A percentile compares a stretch with the other conserved stretches of the same genome.
Evolutionary conservation across 495 filamentous ascomycete genomes (phyloP).

Genomic region (Gamarada debralockiae): DNA sequence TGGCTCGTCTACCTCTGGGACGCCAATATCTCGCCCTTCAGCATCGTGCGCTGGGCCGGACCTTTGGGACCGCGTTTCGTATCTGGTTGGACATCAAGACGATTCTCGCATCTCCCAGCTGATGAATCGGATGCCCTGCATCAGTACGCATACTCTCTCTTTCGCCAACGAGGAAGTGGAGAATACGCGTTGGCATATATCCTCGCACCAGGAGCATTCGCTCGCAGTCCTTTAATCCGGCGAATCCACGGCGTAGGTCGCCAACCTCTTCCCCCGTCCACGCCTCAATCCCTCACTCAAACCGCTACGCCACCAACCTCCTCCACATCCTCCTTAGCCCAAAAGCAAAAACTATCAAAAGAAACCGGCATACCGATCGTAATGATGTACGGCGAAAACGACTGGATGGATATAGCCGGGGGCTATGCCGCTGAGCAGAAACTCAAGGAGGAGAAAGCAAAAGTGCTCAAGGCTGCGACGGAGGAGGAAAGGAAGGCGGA

Average conservation of each 20-base stretch:
- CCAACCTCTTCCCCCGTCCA: slow-evolving; percentile 38
- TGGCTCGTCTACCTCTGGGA: slow-evolving; percentile 96
- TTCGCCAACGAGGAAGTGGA: slow-evolving; percentile 85
- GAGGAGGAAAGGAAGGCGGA: slow-evolving; percentile 67
- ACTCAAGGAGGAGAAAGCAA: slow-evolving; percentile 62
- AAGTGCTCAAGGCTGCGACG: slow-evolving; percentile 52
- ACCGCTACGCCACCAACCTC: slow-evolving; percentile 17
- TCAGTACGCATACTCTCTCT: slow-evolving; percentile 91
- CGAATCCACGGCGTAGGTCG: slow-evolving; percentile 84
- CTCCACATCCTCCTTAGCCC: slow-evolving; percentile 16
- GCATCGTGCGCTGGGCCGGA: slow-evolving; percentile 82
- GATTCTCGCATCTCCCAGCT: slow-evolving; percentile 81
- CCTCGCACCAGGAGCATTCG: slow-evolving; percentile 89
- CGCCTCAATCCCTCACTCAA: slow-evolving; percentile 12
- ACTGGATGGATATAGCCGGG: slow-evolving; percentile 96
- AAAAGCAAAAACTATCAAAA: slow-evolving; percentile 26
- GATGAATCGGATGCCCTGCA: slow-evolving; percentile 84
- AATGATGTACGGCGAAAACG: slow-evolving; percentile 92
- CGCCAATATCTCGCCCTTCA: slow-evolving; percentile 93
- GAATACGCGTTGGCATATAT: slow-evolving; percentile 94
- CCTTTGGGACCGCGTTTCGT: slow-evolving; percentile 88
- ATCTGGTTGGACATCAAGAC: slow-evolving; percentile 89
- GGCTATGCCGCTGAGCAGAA: slow-evolving; percentile 79
- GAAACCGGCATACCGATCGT: slow-evolving; percentile 82
- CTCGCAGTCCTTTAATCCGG: slow-evolving; percentile 80